Evolutionary conservation across 2,329 filamentous ascomycete species (phyloP).

Genomic region (Ophiocordyceps camponoti-leonardi): DNA sequence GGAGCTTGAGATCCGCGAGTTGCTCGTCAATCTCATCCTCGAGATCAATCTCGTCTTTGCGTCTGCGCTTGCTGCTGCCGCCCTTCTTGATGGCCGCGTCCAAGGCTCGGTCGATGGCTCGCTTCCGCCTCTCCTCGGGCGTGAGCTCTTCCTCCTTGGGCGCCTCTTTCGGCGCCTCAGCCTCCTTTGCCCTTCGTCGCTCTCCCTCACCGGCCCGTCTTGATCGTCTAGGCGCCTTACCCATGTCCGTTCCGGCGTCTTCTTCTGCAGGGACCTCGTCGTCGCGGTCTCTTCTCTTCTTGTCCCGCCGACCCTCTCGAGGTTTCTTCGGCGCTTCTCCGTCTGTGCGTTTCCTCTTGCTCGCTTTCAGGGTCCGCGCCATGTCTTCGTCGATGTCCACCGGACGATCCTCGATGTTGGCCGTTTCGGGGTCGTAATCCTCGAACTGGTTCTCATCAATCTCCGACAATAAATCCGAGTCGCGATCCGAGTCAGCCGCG

Average conservation of each 20-base stretch:
- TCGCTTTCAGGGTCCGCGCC: conserved; percentile 44
- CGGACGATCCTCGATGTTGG: conserved; percentile 44
- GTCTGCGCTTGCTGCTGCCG: conserved; percentile 50
- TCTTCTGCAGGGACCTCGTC: conserved; percentile 31
- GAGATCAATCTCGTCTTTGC: conserved; percentile 82
- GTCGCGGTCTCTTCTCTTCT: conserved; percentile 36
- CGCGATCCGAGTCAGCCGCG: conserved; percentile 31
- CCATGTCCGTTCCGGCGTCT: conserved; percentile 25
- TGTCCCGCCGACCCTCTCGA: conserved; percentile 53
- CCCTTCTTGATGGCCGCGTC: conserved; percentile 77
- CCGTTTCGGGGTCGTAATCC: conserved; percentile 48
- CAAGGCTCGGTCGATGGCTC: conserved; percentile 73
- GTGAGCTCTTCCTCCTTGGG: conserved; percentile 65
- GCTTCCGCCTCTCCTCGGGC: conserved; percentile 67
- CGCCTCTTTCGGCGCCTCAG: conserved; percentile 32
- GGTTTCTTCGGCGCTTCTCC: conserved; percentile 55
- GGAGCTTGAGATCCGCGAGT: conserved; percentile 70
- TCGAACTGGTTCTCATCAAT: conserved; percentile 54
- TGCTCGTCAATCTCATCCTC: conserved; percentile 82
- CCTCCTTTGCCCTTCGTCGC: conserved; percentile 24
- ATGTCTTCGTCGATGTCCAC: conserved; percentile 52
- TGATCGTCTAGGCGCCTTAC: conserved; percentile 28
- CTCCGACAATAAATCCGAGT: conserved; percentile 46
- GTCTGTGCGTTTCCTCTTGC: conserved; percentile 47
- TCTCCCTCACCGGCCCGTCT: conserved; percentile 27